Evolutionary conservation across 2,329 filamentous ascomycete genomes (phyloP), one percentile per base, ranked within the genome.

Genomic region (Paracoccidioides lutzii): DNA sequence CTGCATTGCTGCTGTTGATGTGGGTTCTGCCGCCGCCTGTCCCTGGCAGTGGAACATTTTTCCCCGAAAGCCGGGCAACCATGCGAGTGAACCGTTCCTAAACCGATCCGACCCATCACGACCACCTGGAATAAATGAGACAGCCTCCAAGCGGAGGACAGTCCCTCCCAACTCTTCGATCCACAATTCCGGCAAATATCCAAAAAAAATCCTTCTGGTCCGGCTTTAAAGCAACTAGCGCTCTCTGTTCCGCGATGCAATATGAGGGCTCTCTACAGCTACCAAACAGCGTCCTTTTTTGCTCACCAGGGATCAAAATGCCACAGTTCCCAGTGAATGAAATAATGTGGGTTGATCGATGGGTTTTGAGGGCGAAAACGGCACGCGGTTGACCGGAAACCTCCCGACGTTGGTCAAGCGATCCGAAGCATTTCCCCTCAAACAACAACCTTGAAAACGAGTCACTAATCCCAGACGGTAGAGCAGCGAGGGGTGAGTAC

Each of bases 111-210:
- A 33, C 45, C 55, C 57, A 60, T 60, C 50, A 57, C 56, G 53
- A 35, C 52, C 28, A 32, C 51, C 56, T 45, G 42, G 9, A 44
- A 54, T 37, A 41, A 44, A 32, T 38, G 57, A 57, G 57, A 55
- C 55, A 45, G 56, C 56, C 57, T 55, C 57, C 58, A 28, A 45
- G 52, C 53, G 58, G 58, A 60, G 58, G 57, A 60, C 52, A 43
- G 57, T 49, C 58, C 57, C 58, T 55, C 57, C 57, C 40, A 49
- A 43, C n/a, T 30, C n/a, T 42, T 52, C 45, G 40, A 55, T 52
- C 58, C 58, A 56, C 50, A 32, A 38, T 41, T 42, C 38, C 37
- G 50, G 14, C 12, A 22, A 28, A 10, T 52, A 52, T 52, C 50
- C 50, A 41, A 42, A 42, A 6, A 42, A 52, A 14, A 48, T 32